A percentile compares a stretch with the other conserved stretches of the same genome.
phyloP scores from a whole-genome alignment of 495 filamentous ascomycete genomes.

The Clavariopsis aquatica region DNA sequence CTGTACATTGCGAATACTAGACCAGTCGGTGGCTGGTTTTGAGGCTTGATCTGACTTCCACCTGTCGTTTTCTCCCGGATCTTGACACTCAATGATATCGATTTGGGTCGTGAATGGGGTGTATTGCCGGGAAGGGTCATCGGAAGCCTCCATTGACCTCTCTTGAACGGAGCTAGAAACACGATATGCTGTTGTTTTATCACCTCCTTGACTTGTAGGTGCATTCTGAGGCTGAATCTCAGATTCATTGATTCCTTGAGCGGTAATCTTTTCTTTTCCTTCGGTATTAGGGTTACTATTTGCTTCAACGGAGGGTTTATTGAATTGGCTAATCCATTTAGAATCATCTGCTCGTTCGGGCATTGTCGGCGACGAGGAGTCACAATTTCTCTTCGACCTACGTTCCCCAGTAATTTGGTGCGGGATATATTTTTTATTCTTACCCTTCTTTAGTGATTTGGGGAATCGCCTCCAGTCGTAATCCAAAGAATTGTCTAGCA shows the following conservation, averaged over 20 bases:
- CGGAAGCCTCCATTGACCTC: neutral
- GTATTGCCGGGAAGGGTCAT: neutral
- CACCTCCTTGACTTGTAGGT: neutral
- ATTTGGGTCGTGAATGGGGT: constrained; percentile 1
- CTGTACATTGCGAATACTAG: neutral
- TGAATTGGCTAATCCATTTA: no score
- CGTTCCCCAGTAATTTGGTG: neutral
- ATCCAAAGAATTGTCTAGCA: neutral
- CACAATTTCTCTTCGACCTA: neutral
- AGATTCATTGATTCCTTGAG: neutral
- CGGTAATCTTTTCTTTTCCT: neutral
- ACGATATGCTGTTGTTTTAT: neutral
- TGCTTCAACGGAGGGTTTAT: neutral
- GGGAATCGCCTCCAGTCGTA: constrained; percentile 1
- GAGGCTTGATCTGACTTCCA: neutral
- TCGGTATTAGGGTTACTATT: no score
- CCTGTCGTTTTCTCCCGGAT: neutral
- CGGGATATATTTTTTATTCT: neutral
- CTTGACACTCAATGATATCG: neutral
- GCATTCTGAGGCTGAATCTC: neutral
- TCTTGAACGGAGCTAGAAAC: neutral
- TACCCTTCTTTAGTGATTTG: neutral
- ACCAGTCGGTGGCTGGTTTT: constrained; percentile 8
- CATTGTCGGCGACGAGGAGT: neutral
- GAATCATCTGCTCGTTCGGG: neutral